phyloP scores from a whole-genome alignment of 164 flowering plant species.

The Vitis rupestris region DNA sequence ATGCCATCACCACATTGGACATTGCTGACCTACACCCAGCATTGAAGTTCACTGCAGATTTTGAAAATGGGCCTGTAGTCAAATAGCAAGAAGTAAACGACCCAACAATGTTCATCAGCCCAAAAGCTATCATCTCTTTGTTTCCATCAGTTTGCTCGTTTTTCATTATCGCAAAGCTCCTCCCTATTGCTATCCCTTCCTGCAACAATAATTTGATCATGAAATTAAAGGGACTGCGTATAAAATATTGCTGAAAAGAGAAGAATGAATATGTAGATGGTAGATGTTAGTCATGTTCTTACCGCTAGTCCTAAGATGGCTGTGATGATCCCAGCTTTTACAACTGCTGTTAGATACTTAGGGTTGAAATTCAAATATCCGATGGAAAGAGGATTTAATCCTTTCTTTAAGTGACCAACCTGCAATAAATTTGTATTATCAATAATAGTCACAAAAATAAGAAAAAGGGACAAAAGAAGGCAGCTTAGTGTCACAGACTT shows the following conservation, averaged over 20 bases:
- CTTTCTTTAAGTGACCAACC: conserved; percentile 78
- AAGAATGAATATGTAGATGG: too few species aligned
- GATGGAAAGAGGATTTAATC: conserved; percentile 67
- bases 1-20: conserved; percentile 75
- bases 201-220: conserved; percentile 17
- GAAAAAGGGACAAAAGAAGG: too few species aligned
- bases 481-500: too few species aligned
- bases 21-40: conserved; percentile 75
- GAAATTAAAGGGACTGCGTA: too few species aligned
- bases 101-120: conserved; percentile 89
- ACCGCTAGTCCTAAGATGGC: conserved; percentile 71
- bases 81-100: conserved; percentile 87
- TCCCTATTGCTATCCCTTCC: conserved; percentile 96
- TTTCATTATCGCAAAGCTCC: conserved; percentile 69
- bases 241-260: too few species aligned
- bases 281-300: conserved; percentile 18
- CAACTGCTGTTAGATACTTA: conserved; percentile 33
- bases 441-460: not conserved
- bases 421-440: conserved; percentile 15
- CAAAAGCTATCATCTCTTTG: conserved; percentile 93
- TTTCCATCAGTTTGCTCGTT: conserved; percentile 85
- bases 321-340: conserved; percentile 63
- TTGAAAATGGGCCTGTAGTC: conserved; percentile 79
- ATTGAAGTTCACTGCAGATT: conserved; percentile 79
- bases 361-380: conserved; percentile 45